phyloP scores from a whole-genome alignment of 768 basidiomycete species.

The Crucibulum laeve region DNA sequence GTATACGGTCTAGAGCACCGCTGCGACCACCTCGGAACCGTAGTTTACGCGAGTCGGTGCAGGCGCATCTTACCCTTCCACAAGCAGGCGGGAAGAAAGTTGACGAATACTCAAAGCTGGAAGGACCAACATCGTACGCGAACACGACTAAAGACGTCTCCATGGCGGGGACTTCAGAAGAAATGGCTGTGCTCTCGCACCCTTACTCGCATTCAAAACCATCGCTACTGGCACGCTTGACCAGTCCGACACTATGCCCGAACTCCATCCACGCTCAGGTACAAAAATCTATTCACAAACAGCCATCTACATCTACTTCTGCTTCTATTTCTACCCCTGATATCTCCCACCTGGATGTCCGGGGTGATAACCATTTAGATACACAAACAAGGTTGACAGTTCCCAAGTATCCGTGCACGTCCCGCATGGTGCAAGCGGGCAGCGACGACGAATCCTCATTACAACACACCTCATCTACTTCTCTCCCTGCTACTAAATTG shows the following conservation, averaged over 20 bases:
- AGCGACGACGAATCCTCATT: neutral
- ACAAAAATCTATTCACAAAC: slow-evolving; percentile 3
- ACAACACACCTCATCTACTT: neutral
- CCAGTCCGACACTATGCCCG: neutral
- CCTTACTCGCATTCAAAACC: no score
- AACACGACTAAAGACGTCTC: no score
- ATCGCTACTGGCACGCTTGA: slow-evolving; percentile 4
- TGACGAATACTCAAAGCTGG: neutral
- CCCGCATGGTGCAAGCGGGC: neutral
- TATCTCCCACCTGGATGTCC: neutral
- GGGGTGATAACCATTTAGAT: neutral
- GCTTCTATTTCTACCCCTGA: neutral
- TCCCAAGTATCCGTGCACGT: neutral
- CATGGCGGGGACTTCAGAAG: no score
- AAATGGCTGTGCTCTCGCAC: no score
- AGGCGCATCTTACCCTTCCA: slow-evolving; percentile 33
- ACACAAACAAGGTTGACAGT: neutral
- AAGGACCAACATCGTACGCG: neutral
- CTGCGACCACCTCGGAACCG: slow-evolving; percentile 28
- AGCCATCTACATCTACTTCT: neutral
- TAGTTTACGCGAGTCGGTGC: slow-evolving; percentile 43
- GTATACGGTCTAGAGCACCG: neutral
- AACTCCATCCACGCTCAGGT: neutral
- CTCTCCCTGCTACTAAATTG: neutral
- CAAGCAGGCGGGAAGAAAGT: neutral